Base-by-base conservation (phyloP, 176 grass and related monocot species). In the Raddia guianensis region DNA sequence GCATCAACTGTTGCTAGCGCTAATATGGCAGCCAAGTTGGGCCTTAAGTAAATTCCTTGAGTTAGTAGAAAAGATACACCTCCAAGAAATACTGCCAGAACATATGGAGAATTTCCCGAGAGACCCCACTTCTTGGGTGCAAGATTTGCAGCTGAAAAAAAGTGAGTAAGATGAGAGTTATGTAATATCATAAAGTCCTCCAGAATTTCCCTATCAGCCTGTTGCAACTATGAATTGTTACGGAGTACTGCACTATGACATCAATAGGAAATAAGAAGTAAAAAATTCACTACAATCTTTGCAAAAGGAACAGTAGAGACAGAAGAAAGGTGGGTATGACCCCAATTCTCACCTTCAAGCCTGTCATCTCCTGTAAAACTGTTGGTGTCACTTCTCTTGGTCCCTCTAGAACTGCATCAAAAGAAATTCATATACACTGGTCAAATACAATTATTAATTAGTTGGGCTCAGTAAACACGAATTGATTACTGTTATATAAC, bases 91-190 rank as follows among this genome's bases (percentile, higher is more conserved):
- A 81, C 88, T 79, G 86, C 9, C 58, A 95, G 79, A 80, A 85
- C 76, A 73, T 93, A 83, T 0, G 66, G 89, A 82, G 92, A 95
- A 83, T 50, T 91, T 79, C 96, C 90, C 0, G 86, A 93, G 12
- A 87, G 79, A 57, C 92, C 96, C 92, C 96, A 95, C 51, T 95
- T 99, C 88, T 95, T 91, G 68, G 90, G 96, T 47, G 92, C 90
- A 72, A 99, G 90, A 55, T 95, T 91, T 68, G 52, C 76, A 76
- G 92, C 96, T n/a, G n/a, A n/a, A n/a, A n/a, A n/a, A n/a, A n/a
- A n/a, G n/a, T n/a, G n/a, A n/a, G n/a, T n/a, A n/a, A 74, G 49
- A 84, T 82, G 49, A 43, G 43, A 52, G 49, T 19, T 49, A 56
- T 50, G 78, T 5, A 74, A 49, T 40, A 58, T 59, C 58, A 12